phyloP scores from a whole-genome alignment of 257 asterid genomes.

The Solanum ossicruentum region DNA sequence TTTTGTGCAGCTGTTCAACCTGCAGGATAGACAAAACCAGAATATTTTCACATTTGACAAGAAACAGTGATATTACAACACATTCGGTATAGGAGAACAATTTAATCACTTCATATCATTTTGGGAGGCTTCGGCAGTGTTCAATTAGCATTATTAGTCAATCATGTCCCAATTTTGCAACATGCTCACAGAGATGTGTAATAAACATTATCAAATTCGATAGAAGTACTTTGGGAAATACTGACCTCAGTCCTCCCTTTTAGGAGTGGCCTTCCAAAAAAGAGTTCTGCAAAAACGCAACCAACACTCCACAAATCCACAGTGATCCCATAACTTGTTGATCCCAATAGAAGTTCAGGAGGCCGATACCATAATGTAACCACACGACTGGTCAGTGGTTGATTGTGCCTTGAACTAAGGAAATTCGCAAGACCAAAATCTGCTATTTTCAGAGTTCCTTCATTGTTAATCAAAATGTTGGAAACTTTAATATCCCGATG shows the following conservation, averaged over 20 bases:
- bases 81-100: neutral
- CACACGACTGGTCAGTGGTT: constrained; percentile 74
- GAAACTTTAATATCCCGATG: constrained; percentile 87
- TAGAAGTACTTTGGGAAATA: neutral
- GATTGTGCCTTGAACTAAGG: constrained; percentile 33
- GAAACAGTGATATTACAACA: neutral
- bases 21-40: constrained; percentile 2
- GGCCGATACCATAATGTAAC: constrained; percentile 98
- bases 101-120: neutral
- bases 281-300: constrained; percentile 88
- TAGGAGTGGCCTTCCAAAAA: constrained; percentile 73
- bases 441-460: constrained; percentile 69
- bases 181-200: neutral
- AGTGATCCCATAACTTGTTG: constrained; percentile 60
- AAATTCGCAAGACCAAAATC: constrained; percentile 93
- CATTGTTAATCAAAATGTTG: constrained; percentile 67
- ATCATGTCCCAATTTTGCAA: neutral
- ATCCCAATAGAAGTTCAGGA: constrained; percentile 86
- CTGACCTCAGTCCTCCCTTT: constrained; percentile 93
- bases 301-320: constrained; percentile 95
- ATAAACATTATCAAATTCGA: neutral
- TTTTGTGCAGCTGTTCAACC: constrained; percentile 94
- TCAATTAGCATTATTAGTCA: neutral
- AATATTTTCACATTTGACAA: neutral
- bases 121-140: neutral